Base-by-base conservation (phyloP, 768 basidiomycete species). In the Kwoniella shandongensis region DNA sequence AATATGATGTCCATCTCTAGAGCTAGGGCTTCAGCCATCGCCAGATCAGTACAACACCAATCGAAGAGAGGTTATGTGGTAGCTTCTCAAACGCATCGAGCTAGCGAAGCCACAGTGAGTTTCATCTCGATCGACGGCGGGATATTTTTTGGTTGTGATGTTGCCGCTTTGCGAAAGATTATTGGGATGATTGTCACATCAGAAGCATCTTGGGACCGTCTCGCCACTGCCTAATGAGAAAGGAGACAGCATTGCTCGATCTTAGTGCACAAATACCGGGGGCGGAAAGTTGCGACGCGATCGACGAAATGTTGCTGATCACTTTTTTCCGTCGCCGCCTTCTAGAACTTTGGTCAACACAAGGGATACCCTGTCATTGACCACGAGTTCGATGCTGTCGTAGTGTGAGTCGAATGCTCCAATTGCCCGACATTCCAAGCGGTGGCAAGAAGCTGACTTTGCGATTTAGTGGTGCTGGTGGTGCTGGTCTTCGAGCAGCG, bases 351-450 rank as follows among this genome's bases (percentile, higher is more conserved):
- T 63, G 74, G 74, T 17, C 70, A 76, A 54, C 47, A 59, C 44
- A 75, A 75, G 59, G 72, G 72, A 75, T 99, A 98, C 76, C 91
- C 94, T 18, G 81, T 99, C 61, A 92, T 99, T 67, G 96, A 99
- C 76, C 96, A 99, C 76, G 93, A 97, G 70, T 98, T 91, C 78
- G 94, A 99, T 81, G 94, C 94, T 17, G 87, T 99, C 68, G 94
- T 98, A 56, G 91, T 98, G 91, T 96, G 74, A 78, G 93, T 83
- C 15, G 23, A 27, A 18, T 23, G 18, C 39, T n/a, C 44, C 36
- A 40, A 13, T 32, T n/a, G n/a, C n/a, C n/a, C n/a, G n/a, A n/a
- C n/a, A n/a, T n/a, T n/a, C n/a, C n/a, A n/a, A n/a, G n/a, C n/a
- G n/a, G n/a, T n/a, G n/a, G n/a, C n/a, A n/a, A n/a, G n/a, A n/a